Base-by-base conservation (phyloP, 2,329 filamentous ascomycete genomes). In the Colletotrichum sp. region DNA sequence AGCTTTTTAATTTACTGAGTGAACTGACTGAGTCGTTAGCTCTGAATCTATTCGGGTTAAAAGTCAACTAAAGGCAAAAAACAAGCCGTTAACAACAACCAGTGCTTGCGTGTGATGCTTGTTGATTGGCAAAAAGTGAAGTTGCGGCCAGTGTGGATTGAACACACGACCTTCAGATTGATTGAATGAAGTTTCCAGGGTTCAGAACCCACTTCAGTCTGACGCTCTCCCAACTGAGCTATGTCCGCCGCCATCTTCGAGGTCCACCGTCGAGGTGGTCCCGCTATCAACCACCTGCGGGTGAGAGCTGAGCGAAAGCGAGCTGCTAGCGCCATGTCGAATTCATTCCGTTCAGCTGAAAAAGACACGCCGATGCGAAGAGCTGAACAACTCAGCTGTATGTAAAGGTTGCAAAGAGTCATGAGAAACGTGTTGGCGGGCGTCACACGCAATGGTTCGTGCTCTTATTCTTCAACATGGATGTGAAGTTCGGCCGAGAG, bases 181-280 rank as follows among this genome's bases (percentile, higher is more conserved):
- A 65, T 24, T 55, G 73, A 76, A 60, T 76, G 73, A 76, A 76
- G 73, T 76, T 73, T 69, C 6, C 7, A 69, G 73, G 70, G 70
- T 69, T 8, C 0, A 3, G 16, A 73, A 69, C 70, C 73, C 70
- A 69, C 73, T 76, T 76, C 73, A 76, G 73, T 76, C 73, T 76
- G 73, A 76, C 73, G 73, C 73, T 76, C 73, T 76, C 73, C 73
- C 73, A 73, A 73, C 73, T 76, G 70, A 76, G 73, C 73, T 76
- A 76, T 76, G 73, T 76, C 73, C 73, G 73, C 73, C 73, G 69
- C 70, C 21, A 60, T 73, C 73, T 76, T 76, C 69, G 73, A 60
- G 69, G 1, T 36, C 21, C 28, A 16, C 6, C 0, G 0, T 0
- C 2, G 2, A 3, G n/a, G 28, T 59, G 57, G 26, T 15, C 6